Evolutionary conservation across 1,139 yeast genomes (phyloP).

Genomic region (Protomyces pachydermus): DNA sequence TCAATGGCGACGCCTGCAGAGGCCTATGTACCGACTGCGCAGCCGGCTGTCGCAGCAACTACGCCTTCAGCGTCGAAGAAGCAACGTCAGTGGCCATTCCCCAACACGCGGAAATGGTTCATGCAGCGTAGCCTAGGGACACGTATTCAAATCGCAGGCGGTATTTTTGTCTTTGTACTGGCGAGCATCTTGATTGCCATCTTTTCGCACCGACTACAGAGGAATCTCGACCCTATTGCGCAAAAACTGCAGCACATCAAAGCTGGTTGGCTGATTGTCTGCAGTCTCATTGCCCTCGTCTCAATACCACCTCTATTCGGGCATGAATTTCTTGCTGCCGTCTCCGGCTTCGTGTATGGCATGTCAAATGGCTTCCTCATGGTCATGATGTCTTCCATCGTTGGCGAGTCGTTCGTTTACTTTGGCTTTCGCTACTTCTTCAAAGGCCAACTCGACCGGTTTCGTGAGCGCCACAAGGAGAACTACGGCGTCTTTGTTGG

Average conservation of each 20-base stretch:
- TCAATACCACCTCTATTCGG: constrained; percentile 29
- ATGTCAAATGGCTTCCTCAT: constrained; percentile 10
- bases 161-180: not conserved
- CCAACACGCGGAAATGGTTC: not conserved
- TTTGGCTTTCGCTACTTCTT: constrained; percentile 25
- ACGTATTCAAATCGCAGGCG: not conserved
- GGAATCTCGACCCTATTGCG: constrained; percentile 18
- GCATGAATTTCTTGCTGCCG: constrained; percentile 26
- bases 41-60: too few relatives aligned
- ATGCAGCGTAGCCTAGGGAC: not conserved
- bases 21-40: not conserved
- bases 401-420: constrained; percentile 27
- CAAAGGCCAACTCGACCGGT: constrained; percentile 11
- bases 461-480: constrained; percentile 16
- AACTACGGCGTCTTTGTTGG: constrained; percentile 27
- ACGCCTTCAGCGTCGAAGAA: too few relatives aligned
- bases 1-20: not conserved
- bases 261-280: constrained; percentile 15
- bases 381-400: constrained; percentile 16
- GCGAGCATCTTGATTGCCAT: not conserved
- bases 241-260: constrained; percentile 10
- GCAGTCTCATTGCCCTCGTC: constrained; percentile 16
- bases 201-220: constrained; percentile 6
- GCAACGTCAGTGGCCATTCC: not conserved
- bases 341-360: constrained; percentile 27